phyloP scores from a whole-genome alignment of 345 rosid species.

The Lenwebbia sp. region DNA sequence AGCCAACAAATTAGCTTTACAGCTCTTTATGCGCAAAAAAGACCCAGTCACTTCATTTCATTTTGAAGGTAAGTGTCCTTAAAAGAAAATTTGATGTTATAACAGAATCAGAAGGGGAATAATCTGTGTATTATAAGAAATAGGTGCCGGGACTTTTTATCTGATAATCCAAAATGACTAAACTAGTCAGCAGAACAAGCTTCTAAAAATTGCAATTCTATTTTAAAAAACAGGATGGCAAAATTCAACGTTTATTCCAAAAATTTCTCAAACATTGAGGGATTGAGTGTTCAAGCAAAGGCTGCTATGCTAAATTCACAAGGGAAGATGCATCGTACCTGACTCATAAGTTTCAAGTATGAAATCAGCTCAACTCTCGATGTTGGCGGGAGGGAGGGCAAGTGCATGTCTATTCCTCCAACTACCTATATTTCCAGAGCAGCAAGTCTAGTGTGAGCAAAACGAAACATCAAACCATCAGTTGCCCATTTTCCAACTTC shows the following conservation, averaged over 20 bases:
- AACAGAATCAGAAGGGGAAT: neutral
- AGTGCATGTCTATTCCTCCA: conserved; percentile 59
- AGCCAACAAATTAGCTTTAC: neutral
- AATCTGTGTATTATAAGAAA: neutral
- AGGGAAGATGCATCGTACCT: neutral
- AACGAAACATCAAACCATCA: neutral
- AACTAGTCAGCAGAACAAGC: neutral
- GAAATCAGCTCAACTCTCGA: conserved; percentile 49
- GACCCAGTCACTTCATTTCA: neutral
- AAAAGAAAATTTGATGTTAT: neutral
- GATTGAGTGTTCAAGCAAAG: neutral
- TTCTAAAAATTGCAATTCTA: neutral
- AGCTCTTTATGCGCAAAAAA: neutral
- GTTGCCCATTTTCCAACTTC: neutral
- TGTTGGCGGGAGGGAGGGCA: conserved; percentile 58
- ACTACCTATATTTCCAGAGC: conserved; percentile 47
- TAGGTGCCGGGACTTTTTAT: neutral
- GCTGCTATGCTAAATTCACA: neutral
- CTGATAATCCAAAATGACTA: neutral
- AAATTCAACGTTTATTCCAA: neutral
- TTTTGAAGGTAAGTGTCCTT: neutral
- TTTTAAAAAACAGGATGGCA: neutral
- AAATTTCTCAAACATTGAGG: neutral
- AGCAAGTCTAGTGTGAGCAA: neutral
- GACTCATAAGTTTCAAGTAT: conserved; percentile 39